Base-by-base conservation (phyloP, 2,329 filamentous ascomycete genomes). In the Alternaria novae-zelandiae region DNA sequence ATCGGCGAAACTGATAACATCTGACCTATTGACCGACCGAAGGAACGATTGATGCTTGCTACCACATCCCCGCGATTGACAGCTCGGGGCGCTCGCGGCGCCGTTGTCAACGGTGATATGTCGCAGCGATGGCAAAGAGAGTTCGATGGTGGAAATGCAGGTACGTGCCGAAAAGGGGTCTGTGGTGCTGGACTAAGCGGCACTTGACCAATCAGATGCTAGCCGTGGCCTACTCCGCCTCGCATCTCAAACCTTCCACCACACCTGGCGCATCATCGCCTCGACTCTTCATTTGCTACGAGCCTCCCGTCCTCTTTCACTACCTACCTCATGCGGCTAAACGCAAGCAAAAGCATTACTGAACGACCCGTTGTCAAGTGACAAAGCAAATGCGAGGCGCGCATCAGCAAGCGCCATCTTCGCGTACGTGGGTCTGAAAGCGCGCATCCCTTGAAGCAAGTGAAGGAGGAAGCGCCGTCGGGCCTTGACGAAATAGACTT, bases 201-300 rank as follows among this genome's bases (percentile, higher is more conserved):
- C 23, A 3, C 50, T 32, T 41, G 51, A 21, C 63, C 63, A 30
- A 70, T 69, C 56, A 59, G 30, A 15, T 41, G 30, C 41, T 49
- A 30, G 47, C 11, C 6, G 30, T 54, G 51, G 47, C 51, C 49
- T 57, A 54, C 36, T 56, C 45, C 51, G 46, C 44, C 43, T 51
- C 57, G 30, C 49, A 63, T 56, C 65, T 69, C 68, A 70, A 69
- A 70, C 68, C 53, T 43, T 57, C 64, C 43, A 59, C 47, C 43
- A 30, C n/a, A 20, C 46, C 56, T 66, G 59, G 63, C 67, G 59
- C 57, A 36, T 64, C 61, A 54, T 57, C 54, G 44, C 57, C 59
- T 54, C 58, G 30, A 41, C 15, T 13, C 44, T 54, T 49, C 61
- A 66, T 63, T 68, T 59, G 61, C 67, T 64, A 45, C 21, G 25